A percentile compares a stretch with the other conserved stretches of the same genome.
These are phyloP conservation scores for Thelonectria olida DNA, from an alignment of 2,329 filamentous ascomycete species.

Conservation along the genomic window DNA sequence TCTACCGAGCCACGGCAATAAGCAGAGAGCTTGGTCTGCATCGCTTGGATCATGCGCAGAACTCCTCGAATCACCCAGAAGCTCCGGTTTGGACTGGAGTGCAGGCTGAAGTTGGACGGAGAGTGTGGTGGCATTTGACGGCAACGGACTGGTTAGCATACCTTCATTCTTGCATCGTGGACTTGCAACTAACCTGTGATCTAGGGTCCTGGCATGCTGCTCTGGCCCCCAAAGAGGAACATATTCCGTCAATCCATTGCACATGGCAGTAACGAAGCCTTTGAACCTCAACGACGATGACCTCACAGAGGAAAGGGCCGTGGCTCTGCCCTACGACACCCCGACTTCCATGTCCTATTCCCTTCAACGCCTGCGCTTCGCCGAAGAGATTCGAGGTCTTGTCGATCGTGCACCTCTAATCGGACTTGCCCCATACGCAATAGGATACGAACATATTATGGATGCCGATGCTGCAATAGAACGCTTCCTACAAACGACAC, in stretches of 20 bases:
- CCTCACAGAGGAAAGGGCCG: conserved; percentile 39
- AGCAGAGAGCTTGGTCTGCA: conserved; percentile 47
- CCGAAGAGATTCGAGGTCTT: conserved; percentile 47
- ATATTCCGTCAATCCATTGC: conserved; percentile 48
- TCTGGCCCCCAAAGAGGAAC: conserved; percentile 46
- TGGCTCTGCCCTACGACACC: conserved; percentile 41
- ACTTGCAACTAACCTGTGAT: conserved; percentile 9
- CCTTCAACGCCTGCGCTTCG: conserved; percentile 48
- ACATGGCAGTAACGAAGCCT: conserved; percentile 51
- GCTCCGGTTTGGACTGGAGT: conserved; percentile 36
- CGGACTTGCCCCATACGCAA: conserved; percentile 40
- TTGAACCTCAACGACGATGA: conserved; percentile 52
- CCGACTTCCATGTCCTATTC: conserved; percentile 49
- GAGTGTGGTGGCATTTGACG: conserved; percentile 56
- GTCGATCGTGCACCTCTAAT: conserved; percentile 44
- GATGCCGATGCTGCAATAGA: conserved; percentile 45
- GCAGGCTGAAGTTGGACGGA: conserved; percentile 49
- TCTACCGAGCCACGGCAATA: conserved; percentile 31
- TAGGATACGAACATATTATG: conserved; percentile 44
- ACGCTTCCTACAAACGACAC: conserved; percentile 40
- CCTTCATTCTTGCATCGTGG: background rate
- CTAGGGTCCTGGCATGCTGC: conserved; percentile 49
- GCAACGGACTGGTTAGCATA: conserved; percentile 52
- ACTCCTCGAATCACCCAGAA: conserved; percentile 21
- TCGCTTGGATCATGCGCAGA: conserved; percentile 46